Conservation (phyloP, 768 basidiomycete genomes). For the Amanita phalloides region DNA sequence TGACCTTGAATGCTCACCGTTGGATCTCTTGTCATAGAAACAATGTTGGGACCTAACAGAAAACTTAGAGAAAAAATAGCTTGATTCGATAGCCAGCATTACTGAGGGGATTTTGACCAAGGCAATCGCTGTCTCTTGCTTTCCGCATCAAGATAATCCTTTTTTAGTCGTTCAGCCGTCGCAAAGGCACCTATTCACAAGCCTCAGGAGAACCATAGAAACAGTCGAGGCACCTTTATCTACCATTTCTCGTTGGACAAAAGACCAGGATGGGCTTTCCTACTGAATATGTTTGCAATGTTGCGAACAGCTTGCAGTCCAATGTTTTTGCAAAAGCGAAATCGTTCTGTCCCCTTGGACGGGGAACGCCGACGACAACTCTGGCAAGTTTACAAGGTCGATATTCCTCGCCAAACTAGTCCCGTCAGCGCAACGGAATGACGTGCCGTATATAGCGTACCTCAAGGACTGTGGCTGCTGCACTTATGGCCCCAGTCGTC, state of each 20-base stretch:
- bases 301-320: slow-evolving; percentile 59
- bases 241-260: slow-evolving; percentile 81
- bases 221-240: neutral
- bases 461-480: slow-evolving; percentile 57
- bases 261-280: slow-evolving; percentile 88
- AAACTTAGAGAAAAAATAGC: slow-evolving; percentile 2
- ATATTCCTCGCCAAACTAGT: slow-evolving; percentile 87
- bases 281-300: slow-evolving; percentile 62
- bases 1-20: slow-evolving; percentile 30
- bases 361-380: slow-evolving; percentile 61
- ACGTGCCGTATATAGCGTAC: slow-evolving; percentile 22
- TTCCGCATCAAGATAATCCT: slow-evolving; percentile 53
- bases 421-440: neutral
- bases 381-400: slow-evolving; percentile 75
- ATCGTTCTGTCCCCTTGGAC: slow-evolving; percentile 58
- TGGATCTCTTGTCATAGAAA: slow-evolving; percentile 61
- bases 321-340: slow-evolving; percentile 65
- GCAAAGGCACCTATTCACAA: slow-evolving; percentile 35
- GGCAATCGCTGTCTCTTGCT: slow-evolving; percentile 42
- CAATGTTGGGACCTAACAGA: slow-evolving; percentile 35
- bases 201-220: neutral
- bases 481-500: slow-evolving; percentile 19
- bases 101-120: slow-evolving; percentile 59
- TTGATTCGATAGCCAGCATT: slow-evolving; percentile 2
- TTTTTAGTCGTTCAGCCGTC: slow-evolving; percentile 70